phyloP scores from a whole-genome alignment of 108 stramenopile genomes.

The Skeletonema tropicum region DNA sequence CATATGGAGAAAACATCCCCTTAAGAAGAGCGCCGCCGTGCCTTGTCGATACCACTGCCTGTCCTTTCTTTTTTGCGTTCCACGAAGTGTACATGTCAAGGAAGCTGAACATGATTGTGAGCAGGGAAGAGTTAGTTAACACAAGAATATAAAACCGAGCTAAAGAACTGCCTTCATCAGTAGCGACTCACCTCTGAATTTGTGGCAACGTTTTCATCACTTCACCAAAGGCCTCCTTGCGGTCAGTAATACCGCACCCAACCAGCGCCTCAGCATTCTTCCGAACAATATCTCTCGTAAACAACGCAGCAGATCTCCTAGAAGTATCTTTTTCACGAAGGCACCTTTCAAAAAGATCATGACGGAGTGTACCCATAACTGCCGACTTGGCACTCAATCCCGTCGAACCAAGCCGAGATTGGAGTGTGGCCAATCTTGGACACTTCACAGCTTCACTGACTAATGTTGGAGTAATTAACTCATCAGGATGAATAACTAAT shows the following conservation, averaged over 20 bases:
- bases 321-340: slow-evolving; percentile 63
- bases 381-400: slow-evolving; percentile 66
- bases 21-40: slow-evolving; percentile 22
- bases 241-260: slow-evolving; percentile 66
- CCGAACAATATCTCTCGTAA: slow-evolving; percentile 59
- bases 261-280: slow-evolving; percentile 65
- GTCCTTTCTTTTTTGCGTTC: slow-evolving; percentile 13
- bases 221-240: slow-evolving; percentile 57
- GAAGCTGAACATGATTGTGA: slow-evolving; percentile 36
- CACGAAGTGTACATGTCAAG: slow-evolving; percentile 54
- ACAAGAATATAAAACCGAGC: too few relatives aligned
- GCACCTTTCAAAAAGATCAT: slow-evolving; percentile 80
- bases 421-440: slow-evolving; percentile 73
- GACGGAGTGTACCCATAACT: slow-evolving; percentile 81
- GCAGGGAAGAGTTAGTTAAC: too few relatives aligned
- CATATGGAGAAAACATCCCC: slow-evolving; percentile 34
- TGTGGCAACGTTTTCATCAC: slow-evolving; percentile 71
- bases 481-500: slow-evolving; percentile 82
- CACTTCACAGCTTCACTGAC: slow-evolving; percentile 82
- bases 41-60: not conserved
- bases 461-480: slow-evolving; percentile 75
- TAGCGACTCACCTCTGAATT: slow-evolving; percentile 25
- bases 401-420: slow-evolving; percentile 72
- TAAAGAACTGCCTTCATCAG: too few relatives aligned
- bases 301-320: slow-evolving; percentile 40